Conservation (phyloP, 2,329 filamentous ascomycete genomes). For the Orbilia brochopaga region DNA sequence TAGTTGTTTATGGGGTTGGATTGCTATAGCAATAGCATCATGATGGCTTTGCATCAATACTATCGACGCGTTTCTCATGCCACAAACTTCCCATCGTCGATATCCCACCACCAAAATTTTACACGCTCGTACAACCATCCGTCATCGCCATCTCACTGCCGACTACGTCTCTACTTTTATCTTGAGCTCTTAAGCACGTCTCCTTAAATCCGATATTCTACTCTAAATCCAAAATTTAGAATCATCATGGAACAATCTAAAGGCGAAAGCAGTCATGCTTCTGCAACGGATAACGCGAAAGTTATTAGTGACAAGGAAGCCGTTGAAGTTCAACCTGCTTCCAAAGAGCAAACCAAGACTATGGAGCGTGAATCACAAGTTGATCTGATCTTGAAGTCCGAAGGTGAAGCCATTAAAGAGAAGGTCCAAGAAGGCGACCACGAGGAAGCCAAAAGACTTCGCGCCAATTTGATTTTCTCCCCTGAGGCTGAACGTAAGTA, state of each 20-base stretch:
- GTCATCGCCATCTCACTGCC: too few species aligned
- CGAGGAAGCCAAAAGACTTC: conserved; percentile 16
- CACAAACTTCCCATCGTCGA: too few species aligned
- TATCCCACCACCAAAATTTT: too few species aligned
- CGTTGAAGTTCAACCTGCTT: conserved; percentile 2
- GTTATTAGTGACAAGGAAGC: conserved; percentile 1
- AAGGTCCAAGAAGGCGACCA: conserved; percentile 15
- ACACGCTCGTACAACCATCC: too few species aligned
- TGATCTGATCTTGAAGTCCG: conserved; percentile 20
- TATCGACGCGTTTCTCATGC: too few species aligned
- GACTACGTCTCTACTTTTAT: too few species aligned
- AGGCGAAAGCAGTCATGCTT: too few species aligned
- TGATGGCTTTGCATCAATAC: too few species aligned
- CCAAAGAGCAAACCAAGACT: conserved; percentile 13
- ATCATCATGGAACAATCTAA: conserved; percentile 2
- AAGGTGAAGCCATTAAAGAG: conserved; percentile 15
- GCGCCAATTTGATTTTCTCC: conserved; percentile 20
- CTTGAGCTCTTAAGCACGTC: too few species aligned
- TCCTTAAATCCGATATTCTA: too few species aligned
- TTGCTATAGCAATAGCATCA: too few species aligned
- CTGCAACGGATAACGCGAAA: neutral
- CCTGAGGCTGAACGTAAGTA: conserved; percentile 40
- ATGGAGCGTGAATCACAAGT: conserved; percentile 15
- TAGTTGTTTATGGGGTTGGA: too few species aligned
- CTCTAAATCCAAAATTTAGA: neutral